phyloP scores from a whole-genome alignment of 352 stramenopile genomes.

The Elongisporangium prolatum region DNA sequence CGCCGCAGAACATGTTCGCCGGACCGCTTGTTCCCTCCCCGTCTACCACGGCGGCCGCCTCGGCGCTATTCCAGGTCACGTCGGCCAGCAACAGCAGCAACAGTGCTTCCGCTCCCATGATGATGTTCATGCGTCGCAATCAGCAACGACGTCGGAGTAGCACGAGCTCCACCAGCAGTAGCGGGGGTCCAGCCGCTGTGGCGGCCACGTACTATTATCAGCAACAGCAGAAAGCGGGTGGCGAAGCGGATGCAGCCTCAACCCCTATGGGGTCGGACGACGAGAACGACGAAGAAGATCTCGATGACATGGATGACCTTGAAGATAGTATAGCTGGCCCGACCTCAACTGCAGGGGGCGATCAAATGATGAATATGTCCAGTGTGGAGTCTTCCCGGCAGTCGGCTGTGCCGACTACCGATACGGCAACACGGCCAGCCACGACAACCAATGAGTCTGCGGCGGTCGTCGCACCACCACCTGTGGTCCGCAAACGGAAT shows the following conservation, averaged over 20 bases:
- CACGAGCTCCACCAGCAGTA: background rate
- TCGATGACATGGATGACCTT: background rate
- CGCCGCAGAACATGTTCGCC: background rate
- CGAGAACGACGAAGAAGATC: background rate
- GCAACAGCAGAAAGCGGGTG: background rate
- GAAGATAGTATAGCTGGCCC: background rate
- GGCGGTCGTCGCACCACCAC: background rate
- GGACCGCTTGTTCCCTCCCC: background rate
- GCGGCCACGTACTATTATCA: background rate
- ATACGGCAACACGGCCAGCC: background rate
- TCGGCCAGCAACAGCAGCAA: background rate
- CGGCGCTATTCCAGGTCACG: background rate
- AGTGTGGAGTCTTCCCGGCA: background rate
- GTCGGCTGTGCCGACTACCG: background rate
- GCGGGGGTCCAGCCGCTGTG: background rate
- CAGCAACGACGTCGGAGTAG: background rate
- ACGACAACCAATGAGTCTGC: background rate
- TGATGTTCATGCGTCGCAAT: background rate
- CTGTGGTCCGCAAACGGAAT: conserved; percentile 45
- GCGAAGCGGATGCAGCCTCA: background rate
- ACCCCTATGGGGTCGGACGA: background rate
- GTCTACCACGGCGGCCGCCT: background rate
- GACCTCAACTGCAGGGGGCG: background rate
- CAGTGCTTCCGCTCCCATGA: background rate
- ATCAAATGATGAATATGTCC: background rate